phyloP scores from a whole-genome alignment of 352 stramenopile species.

The Elongisporangium undulatum region DNA sequence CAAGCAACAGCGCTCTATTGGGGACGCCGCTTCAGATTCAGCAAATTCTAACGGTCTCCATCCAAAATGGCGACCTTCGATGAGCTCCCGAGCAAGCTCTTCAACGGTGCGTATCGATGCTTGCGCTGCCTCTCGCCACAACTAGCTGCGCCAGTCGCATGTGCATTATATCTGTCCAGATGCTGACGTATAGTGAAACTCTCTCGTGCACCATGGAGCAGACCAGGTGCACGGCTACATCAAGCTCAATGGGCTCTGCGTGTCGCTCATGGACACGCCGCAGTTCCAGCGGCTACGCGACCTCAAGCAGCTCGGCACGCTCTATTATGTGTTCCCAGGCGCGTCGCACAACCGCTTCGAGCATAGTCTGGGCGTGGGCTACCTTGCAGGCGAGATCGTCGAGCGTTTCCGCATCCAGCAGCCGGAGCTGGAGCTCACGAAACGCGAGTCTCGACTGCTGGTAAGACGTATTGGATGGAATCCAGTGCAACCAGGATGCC shows the following conservation, averaged over 20 bases:
- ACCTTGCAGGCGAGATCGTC: slow-evolving; percentile 89
- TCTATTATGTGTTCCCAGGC: slow-evolving; percentile 85
- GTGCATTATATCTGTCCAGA: not conserved
- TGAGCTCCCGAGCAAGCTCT: slow-evolving; percentile 42
- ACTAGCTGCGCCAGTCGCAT: slow-evolving; percentile 6
- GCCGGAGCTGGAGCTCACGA: slow-evolving; percentile 86
- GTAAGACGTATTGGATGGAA: slow-evolving; percentile 12
- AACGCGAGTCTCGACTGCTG: slow-evolving; percentile 71
- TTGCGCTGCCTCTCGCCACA: not conserved
- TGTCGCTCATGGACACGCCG: slow-evolving; percentile 88
- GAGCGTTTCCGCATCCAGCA: slow-evolving; percentile 83
- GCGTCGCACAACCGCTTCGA: slow-evolving; percentile 95
- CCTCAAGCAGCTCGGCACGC: slow-evolving; percentile 93
- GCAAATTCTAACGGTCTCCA: not conserved
- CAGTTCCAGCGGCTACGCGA: slow-evolving; percentile 94
- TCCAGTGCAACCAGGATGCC: too few species aligned
- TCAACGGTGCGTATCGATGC: slow-evolving; percentile 36
- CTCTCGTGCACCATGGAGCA: slow-evolving; percentile 7
- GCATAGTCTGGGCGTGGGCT: slow-evolving; percentile 93
- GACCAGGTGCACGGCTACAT: slow-evolving; percentile 84
- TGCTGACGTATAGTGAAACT: not conserved
- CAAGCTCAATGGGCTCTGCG: slow-evolving; percentile 66
- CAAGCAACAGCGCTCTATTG: not conserved
- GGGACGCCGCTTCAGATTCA: not conserved
- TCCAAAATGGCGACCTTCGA: slow-evolving; percentile 4